Conservation (phyloP, 495 filamentous ascomycete genomes). For the Trichoderma asperelloides region DNA sequence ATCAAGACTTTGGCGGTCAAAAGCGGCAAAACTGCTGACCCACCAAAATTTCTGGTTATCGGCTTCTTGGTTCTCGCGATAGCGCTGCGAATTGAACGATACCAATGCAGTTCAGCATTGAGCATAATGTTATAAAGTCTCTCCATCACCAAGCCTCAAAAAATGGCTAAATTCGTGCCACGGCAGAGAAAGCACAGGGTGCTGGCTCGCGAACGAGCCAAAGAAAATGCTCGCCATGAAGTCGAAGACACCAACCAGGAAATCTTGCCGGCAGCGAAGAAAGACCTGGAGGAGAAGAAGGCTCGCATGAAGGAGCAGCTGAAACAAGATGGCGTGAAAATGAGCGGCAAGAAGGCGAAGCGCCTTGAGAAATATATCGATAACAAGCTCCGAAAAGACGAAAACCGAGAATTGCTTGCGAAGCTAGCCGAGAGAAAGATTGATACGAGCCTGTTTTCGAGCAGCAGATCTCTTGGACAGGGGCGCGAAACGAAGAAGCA, state of each 20-base stretch:
- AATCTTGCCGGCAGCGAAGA: constrained; percentile 54
- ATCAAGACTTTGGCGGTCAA: constrained; percentile 9
- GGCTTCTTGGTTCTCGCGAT: not conserved
- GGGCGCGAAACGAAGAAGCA: constrained; percentile 57
- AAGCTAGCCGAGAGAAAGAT: constrained; percentile 69
- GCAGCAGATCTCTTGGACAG: constrained; percentile 65
- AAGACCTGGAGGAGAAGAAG: constrained; percentile 60
- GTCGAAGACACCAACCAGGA: constrained; percentile 64
- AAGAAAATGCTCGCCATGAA: constrained; percentile 27
- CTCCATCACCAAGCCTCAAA: constrained; percentile 5
- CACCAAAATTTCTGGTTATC: constrained; percentile 11
- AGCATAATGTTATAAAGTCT: not conserved
- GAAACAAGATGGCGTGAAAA: constrained; percentile 61
- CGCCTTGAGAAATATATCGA: constrained; percentile 96
- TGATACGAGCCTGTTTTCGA: constrained; percentile 71
- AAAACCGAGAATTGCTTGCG: constrained; percentile 75
- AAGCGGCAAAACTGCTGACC: constrained; percentile 6
- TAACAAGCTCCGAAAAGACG: constrained; percentile 88
- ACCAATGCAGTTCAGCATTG: not conserved
- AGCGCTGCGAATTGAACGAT: not conserved
- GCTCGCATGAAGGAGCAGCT: constrained; percentile 47
- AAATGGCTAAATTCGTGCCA: constrained; percentile 70
- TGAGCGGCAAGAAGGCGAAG: constrained; percentile 88
- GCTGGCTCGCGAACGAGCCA: constrained; percentile 44
- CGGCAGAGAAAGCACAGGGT: constrained; percentile 73